Evolutionary conservation across 2,329 filamentous ascomycete genomes (phyloP), one percentile per base, ranked within the genome.

Genomic region (Coleophoma cylindrospora): DNA sequence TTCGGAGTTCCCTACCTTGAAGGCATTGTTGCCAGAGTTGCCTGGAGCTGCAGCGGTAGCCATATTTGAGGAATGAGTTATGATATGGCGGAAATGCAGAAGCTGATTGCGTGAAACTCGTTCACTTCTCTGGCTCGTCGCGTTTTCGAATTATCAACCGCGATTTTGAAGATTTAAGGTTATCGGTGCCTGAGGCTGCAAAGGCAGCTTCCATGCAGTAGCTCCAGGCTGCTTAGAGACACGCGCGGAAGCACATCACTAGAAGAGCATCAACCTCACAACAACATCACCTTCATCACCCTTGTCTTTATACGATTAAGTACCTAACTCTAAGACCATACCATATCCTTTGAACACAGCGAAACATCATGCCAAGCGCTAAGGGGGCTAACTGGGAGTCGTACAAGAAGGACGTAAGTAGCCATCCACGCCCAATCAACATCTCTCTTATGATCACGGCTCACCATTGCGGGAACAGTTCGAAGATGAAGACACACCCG

Each of bases 361-460:
- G 43, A 53, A 19, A 51, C 13, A 22, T 48, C n/a, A 14, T 27
- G 40, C 40, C 37, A 80, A 92, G 89, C 76, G 92, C 94, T 72
- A 95, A 87, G 65, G 94, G 94, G 69, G 75, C 80, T 72, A 89
- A 83, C 81, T 99, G 94, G 94, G 94, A 99, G 81, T 97, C 97
- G 78, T 97, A 96, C 80, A 83, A 89, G 76, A 96, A 97, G 81
- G 91, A 86, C 43, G 50, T 49, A 37, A 34, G 50, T 68, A 41
- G 40, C 22, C 9, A 40, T 13, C 15, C 19, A 19, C 19, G 3
- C 19, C 19, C 19, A 19, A 19, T 19, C 19, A 19, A 19, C 19
- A 19, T 19, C 19, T 19, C 19, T 19, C 17, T 17, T 17, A 34
- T 21, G 17, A 19, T 27, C 27, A 27, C 27, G 27, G 9, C 27